These are phyloP conservation scores for Chlorella sp. DNA, from an alignment of 139 green algal genomes.

Conservation along the genomic window DNA sequence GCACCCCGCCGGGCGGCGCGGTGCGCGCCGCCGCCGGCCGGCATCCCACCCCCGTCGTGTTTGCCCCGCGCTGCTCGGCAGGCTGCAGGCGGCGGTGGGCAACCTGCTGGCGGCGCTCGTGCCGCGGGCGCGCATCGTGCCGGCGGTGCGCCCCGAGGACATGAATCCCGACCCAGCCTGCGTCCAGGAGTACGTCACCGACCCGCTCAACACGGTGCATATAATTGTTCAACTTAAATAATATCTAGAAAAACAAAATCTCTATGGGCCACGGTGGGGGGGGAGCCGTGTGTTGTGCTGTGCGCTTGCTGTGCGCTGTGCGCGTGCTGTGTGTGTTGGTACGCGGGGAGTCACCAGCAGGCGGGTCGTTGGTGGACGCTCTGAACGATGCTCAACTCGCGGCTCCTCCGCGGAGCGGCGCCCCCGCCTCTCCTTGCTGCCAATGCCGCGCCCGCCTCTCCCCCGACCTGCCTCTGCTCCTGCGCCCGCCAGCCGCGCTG, in stretches of 20 bases:
- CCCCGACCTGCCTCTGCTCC: background rate
- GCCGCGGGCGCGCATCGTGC: constrained; percentile 62
- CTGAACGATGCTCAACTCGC: too few relatives aligned
- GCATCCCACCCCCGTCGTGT: too few relatives aligned
- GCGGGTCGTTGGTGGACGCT: too few relatives aligned
- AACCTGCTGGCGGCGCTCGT: constrained; percentile 54
- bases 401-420: too few relatives aligned
- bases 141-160: constrained; percentile 60
- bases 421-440: background rate
- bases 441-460: background rate
- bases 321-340: background rate
- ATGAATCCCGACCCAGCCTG: constrained; percentile 49
- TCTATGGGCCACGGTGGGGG: background rate
- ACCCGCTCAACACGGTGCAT: constrained; percentile 52
- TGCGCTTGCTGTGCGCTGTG: background rate
- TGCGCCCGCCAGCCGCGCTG: background rate
- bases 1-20: too few relatives aligned
- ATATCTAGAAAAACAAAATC: background rate
- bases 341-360: too few relatives aligned
- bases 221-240: background rate
- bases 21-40: too few relatives aligned
- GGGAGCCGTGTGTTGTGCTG: background rate
- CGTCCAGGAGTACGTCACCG: constrained; percentile 35
- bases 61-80: constrained; percentile 11
- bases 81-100: constrained; percentile 65